phyloP scores from a whole-genome alignment of 2,329 filamentous ascomycete species.

The Stagonosporopsis cucurbitacearum region DNA sequence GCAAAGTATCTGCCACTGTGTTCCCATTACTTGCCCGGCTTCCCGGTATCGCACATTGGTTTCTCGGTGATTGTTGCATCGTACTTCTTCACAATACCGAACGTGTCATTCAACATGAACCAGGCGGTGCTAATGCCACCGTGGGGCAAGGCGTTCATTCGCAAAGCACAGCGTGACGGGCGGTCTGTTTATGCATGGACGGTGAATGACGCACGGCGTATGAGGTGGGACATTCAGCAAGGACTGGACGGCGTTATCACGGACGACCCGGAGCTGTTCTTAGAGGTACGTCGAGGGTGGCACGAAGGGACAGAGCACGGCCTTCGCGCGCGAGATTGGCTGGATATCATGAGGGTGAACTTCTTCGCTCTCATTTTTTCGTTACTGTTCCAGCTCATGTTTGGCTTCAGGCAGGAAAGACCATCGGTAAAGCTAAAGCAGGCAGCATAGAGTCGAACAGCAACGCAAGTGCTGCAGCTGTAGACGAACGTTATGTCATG shows the following conservation, averaged over 20 bases:
- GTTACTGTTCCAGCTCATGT: conserved; percentile 41
- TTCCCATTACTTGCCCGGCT: conserved; percentile 66
- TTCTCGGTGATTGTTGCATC: conserved; percentile 71
- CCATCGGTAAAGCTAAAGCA: conserved; percentile 25
- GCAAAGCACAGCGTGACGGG: conserved; percentile 61
- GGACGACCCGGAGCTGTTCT: conserved; percentile 75
- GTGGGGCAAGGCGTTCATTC: conserved; percentile 70
- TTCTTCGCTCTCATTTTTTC: conserved; percentile 44
- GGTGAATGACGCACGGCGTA: conserved; percentile 77
- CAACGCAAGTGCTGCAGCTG: conserved; percentile 22
- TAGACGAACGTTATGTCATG: conserved; percentile 6
- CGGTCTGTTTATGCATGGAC: conserved; percentile 82
- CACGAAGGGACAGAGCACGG: conserved; percentile 46
- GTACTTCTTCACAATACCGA: conserved; percentile 71
- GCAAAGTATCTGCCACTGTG: conserved; percentile 72
- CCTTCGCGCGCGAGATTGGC: conserved; percentile 36
- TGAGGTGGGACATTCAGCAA: conserved; percentile 78
- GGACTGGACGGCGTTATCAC: conserved; percentile 82
- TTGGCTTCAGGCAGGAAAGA: conserved; percentile 33
- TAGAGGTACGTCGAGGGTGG: conserved; percentile 60
- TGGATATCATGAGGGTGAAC: conserved; percentile 43
- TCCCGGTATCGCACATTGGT: conserved; percentile 71
- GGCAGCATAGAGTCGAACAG: conserved; percentile 13
- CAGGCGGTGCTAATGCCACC: conserved; percentile 72
- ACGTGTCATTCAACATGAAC: conserved; percentile 79